Base-by-base conservation (phyloP, 1,284 basidiomycete species). In the Ceratobasidium sp. region DNA sequence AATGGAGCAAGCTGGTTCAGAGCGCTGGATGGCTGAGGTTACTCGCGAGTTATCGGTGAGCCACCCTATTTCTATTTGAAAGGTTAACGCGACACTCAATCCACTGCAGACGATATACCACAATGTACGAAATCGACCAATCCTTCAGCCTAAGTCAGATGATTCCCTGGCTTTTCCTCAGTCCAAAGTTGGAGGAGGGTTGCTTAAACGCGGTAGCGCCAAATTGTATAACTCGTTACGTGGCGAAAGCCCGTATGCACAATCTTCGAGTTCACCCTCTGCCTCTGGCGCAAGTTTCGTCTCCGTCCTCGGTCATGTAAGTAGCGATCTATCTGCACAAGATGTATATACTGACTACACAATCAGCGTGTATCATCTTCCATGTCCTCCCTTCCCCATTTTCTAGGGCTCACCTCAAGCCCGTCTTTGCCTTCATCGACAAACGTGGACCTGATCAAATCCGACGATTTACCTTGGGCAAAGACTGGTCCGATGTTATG, bases 261-360 rank as follows among this genome's bases (percentile, higher is more conserved):
- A 77, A 77, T 48, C 65, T 26, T 28, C 61, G 28, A 26, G 61
- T 26, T 65, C 74, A 17, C 74, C 74, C 38, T 68, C 74, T 38
- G 54, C 74, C 15, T 77, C 74, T n/a, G 74, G 74, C 26, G 74
- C 64, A 28, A 77, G 74, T 61, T 77, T 77, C 40, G 74, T 77
- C n/a, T 77, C 74, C n/a, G 74, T 28, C 1, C 33, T 77, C 33
- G 74, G 74, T 1, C 74, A 77, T 46, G 74, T 77, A 38, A 59
- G 74, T 77, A 17, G n/a, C 40, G 13, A 15, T 10, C 12, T 59
- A 2, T 28, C 57, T 33, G 13, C 33, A 28, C 38, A 2, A 12
- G 28, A 38, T 6, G 10, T 17, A 17, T 10, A 46, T 48, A 23
- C 17, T 65, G 48, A 74, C 50, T 2, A 5, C 20, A 59, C 15